Conservation (phyloP, 1,139 yeast genomes). For the Suhomyces bribrorum region DNA sequence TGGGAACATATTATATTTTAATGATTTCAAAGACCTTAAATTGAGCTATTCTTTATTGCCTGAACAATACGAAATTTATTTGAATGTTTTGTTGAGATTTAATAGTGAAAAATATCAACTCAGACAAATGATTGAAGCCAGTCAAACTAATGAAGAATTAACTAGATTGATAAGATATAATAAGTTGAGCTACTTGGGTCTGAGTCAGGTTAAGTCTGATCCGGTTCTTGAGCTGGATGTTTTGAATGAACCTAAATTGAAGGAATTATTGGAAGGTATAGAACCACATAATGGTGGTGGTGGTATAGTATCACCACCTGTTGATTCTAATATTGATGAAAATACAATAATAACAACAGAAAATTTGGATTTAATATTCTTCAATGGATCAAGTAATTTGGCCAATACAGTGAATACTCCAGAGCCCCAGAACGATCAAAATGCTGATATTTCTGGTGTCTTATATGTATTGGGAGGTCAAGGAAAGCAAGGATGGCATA, state of each 20-base stretch:
- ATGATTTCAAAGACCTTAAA: slow-evolving; percentile 24
- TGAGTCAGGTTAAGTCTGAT: not conserved
- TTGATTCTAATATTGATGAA: slow-evolving; percentile 3
- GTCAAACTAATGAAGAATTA: slow-evolving; percentile 44
- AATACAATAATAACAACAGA: slow-evolving; percentile 22
- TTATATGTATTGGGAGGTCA: slow-evolving; percentile 71
- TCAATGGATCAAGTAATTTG: slow-evolving; percentile 6
- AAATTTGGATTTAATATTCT: slow-evolving; percentile 37
- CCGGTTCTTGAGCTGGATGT: slow-evolving; percentile 1
- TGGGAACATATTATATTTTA: slow-evolving; percentile 22
- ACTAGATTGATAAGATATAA: slow-evolving; percentile 35
- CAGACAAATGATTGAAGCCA: slow-evolving; percentile 46
- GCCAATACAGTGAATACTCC: slow-evolving; percentile 1
- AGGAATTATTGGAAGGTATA: not conserved
- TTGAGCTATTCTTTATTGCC: slow-evolving; percentile 25
- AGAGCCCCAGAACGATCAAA: slow-evolving; percentile 18
- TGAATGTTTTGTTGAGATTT: slow-evolving; percentile 38
- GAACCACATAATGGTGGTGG: too few relatives aligned
- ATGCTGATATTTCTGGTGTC: slow-evolving; percentile 51
- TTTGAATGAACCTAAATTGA: slow-evolving; percentile 1
- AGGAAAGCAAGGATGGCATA: slow-evolving; percentile 85
- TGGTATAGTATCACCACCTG: not conserved
- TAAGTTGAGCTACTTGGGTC: slow-evolving; percentile 21
- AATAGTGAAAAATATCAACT: slow-evolving; percentile 47
- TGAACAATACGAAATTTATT: slow-evolving; percentile 34